Conservation (phyloP, 2,329 filamentous ascomycete species). For the Colletotrichum magnum region DNA sequence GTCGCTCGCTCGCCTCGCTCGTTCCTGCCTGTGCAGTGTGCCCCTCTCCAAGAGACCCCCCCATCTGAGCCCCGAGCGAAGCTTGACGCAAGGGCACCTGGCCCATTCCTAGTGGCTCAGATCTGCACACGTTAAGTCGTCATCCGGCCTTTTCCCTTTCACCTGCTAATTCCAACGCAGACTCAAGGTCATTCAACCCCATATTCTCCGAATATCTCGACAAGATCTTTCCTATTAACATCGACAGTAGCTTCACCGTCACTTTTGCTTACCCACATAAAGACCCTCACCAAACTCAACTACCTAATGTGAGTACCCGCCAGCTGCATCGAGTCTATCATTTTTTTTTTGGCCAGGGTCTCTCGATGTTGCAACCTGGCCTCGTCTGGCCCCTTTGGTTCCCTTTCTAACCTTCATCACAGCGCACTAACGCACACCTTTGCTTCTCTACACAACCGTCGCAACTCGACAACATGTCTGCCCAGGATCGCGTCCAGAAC, state of each 20-base stretch:
- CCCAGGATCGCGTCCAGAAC: constrained; percentile 82
- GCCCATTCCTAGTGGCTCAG: constrained; percentile 39
- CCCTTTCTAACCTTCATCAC: constrained; percentile 37
- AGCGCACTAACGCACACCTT: constrained; percentile 41
- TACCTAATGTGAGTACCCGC: constrained; percentile 33
- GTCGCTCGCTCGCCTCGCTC: constrained; percentile 3
- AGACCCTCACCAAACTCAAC: neutral
- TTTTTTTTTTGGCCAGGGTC: neutral
- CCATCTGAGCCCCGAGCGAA: constrained; percentile 38
- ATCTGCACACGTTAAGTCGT: constrained; percentile 43
- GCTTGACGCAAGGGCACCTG: constrained; percentile 41
- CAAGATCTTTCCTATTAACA: constrained; percentile 34
- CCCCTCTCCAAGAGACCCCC: constrained; percentile 12
- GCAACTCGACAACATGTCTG: constrained; percentile 71
- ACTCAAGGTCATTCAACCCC: constrained; percentile 36
- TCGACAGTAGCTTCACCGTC: constrained; percentile 31
- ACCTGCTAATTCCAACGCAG: constrained; percentile 41
- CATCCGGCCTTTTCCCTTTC: constrained; percentile 39
- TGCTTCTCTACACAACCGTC: constrained; percentile 39
- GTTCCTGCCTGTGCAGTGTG: constrained; percentile 17
- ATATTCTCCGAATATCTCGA: constrained; percentile 22
- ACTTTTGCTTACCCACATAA: constrained; percentile 17
- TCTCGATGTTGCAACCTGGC: constrained; percentile 36
- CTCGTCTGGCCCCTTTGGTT: constrained; percentile 2
- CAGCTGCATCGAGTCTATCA: constrained; percentile 6